These are phyloP conservation scores for Chalaropsis thielavioides DNA, from an alignment of 2,329 filamentous ascomycete species.

Conservation along the genomic window DNA sequence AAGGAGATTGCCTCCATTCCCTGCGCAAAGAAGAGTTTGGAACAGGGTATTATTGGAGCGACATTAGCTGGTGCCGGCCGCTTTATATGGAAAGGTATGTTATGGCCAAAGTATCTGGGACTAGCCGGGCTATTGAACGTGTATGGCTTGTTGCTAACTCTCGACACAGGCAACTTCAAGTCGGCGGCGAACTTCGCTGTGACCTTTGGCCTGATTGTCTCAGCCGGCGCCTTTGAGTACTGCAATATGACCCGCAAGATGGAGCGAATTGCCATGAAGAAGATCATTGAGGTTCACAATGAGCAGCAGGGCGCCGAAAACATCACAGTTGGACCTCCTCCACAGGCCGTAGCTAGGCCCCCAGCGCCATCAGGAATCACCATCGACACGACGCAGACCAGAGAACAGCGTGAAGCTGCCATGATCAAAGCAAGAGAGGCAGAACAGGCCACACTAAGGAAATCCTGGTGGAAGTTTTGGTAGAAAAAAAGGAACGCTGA, in stretches of 20 bases:
- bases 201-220: conserved; percentile 54
- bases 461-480: conserved; percentile 45
- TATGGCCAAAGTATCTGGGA: not conserved
- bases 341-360: conserved; percentile 6
- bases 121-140: not conserved
- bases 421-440: conserved; percentile 22
- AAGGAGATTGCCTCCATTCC: conserved; percentile 60
- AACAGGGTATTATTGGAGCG: conserved; percentile 70
- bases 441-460: conserved; percentile 25
- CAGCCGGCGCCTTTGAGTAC: conserved; percentile 66
- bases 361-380: not conserved
- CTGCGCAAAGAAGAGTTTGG: conserved; percentile 67
- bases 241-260: conserved; percentile 61
- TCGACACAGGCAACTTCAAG: conserved; percentile 38
- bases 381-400: conserved; percentile 6
- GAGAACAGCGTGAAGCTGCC: conserved; percentile 14
- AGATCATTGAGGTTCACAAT: conserved; percentile 60
- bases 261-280: conserved; percentile 71
- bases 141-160: conserved; percentile 9
- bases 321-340: conserved; percentile 20
- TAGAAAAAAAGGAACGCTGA: conserved; percentile 21
- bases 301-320: conserved; percentile 31
- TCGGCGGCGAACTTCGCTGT: conserved; percentile 76
- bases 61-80: conserved; percentile 61
- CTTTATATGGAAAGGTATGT: conserved; percentile 59